Conservation (phyloP, 352 stramenopile species). For the Phytopythium ostracodes region DNA sequence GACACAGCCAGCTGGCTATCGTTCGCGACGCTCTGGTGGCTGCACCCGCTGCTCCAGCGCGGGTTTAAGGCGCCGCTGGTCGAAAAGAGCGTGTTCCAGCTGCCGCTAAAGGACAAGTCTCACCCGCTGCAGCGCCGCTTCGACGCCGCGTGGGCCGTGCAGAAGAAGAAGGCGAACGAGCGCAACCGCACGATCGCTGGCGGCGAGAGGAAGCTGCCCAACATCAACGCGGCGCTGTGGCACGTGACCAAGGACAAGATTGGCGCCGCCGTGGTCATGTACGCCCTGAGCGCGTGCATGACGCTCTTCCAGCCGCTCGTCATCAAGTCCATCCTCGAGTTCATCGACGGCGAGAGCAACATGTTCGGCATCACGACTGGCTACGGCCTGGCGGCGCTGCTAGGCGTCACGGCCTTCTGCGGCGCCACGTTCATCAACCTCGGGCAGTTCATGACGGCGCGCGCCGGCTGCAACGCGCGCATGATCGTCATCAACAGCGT, state of each 20-base stretch:
- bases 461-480: constrained; percentile 43
- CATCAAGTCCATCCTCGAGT: constrained; percentile 57
- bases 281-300: constrained; percentile 30
- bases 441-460: constrained; percentile 41
- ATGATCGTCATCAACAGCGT: constrained; percentile 59
- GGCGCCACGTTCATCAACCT: constrained; percentile 43
- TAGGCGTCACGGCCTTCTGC: constrained; percentile 32
- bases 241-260: constrained; percentile 35
- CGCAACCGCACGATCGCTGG: not conserved
- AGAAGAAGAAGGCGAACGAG: not conserved
- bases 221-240: constrained; percentile 51
- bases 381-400: constrained; percentile 37
- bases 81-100: too few species aligned
- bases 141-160: too few species aligned
- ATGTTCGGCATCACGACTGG: constrained; percentile 40
- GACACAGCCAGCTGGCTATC: too few species aligned
- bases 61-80: too few species aligned
- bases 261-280: constrained; percentile 22
- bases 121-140: too few species aligned
- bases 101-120: too few species aligned
- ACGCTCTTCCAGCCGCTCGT: constrained; percentile 45
- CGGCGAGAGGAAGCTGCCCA: constrained; percentile 9
- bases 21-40: too few species aligned
- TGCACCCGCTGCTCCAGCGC: too few species aligned
- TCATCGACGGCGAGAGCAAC: constrained; percentile 31